Conservation (phyloP, 1,284 basidiomycete species). For the Ceratobasidium sp. region DNA sequence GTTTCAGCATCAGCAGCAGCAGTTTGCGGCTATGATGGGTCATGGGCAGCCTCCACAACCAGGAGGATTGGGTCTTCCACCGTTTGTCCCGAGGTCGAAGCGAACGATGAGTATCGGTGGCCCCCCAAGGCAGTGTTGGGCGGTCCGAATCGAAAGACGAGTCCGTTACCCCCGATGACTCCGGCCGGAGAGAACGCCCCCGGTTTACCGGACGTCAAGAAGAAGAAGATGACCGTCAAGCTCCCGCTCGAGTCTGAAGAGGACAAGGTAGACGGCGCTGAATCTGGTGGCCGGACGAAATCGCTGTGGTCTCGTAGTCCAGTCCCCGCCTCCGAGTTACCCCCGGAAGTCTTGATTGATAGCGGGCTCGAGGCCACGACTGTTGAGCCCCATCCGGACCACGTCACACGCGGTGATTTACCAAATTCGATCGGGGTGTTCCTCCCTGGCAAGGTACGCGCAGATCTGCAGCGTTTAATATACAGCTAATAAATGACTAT, state of each 20-base stretch:
- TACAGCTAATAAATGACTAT: slow-evolving; percentile 1
- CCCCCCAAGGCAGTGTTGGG: slow-evolving; percentile 82
- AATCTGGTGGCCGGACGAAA: slow-evolving; percentile 30
- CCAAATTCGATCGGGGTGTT: slow-evolving; percentile 77
- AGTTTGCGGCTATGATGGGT: slow-evolving; percentile 24
- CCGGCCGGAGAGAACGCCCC: slow-evolving; percentile 41
- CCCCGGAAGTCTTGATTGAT: slow-evolving; percentile 49
- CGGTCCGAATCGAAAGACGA: slow-evolving; percentile 72
- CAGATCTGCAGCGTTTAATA: slow-evolving; percentile 38
- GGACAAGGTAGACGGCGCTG: slow-evolving; percentile 25
- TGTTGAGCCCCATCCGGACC: slow-evolving; percentile 64
- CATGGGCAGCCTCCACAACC: slow-evolving; percentile 2
- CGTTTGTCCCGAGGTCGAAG: slow-evolving; percentile 55
- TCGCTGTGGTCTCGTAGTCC: slow-evolving; percentile 69
- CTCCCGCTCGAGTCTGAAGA: slow-evolving; percentile 70
- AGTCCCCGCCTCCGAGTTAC: slow-evolving; percentile 54
- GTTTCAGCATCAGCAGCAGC: slow-evolving; percentile 36
- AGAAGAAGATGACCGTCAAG: slow-evolving; percentile 72
- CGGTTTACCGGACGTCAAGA: slow-evolving; percentile 52
- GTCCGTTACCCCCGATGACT: slow-evolving; percentile 59
- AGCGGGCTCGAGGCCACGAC: slow-evolving; percentile 60
- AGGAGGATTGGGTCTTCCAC: slow-evolving; percentile 21
- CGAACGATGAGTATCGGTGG: slow-evolving; percentile 74
- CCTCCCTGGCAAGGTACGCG: slow-evolving; percentile 75
- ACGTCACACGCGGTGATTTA: slow-evolving; percentile 61